Conservation (phyloP, 257 asterid genomes). For the Nicotiana tabacum region DNA sequence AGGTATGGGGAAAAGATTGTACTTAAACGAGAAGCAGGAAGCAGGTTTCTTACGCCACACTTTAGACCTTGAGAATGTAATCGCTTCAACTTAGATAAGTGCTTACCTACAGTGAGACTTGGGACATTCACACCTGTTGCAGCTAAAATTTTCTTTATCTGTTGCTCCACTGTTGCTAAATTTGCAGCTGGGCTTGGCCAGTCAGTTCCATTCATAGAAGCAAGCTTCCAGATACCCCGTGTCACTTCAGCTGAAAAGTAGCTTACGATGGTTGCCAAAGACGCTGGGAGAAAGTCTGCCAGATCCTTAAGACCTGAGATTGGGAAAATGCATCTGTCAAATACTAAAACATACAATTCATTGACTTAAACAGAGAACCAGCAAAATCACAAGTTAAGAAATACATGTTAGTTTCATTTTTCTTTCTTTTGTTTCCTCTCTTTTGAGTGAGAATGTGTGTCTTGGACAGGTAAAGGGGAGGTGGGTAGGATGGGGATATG, state of each 20-base stretch:
- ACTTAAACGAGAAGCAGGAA: neutral
- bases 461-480: neutral
- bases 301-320: conserved; percentile 94
- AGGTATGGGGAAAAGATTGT: neutral
- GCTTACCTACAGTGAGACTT: conserved; percentile 58
- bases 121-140: conserved; percentile 94
- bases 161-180: conserved; percentile 74
- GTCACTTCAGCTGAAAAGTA: conserved; percentile 96
- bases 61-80: neutral
- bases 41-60: neutral
- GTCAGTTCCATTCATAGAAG: conserved; percentile 95
- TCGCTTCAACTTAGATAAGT: conserved; percentile 10
- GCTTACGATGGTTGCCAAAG: conserved; percentile 84
- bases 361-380: neutral
- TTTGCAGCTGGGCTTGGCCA: conserved; percentile 99
- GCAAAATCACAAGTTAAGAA: neutral
- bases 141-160: conserved; percentile 76
- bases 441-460: neutral
- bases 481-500: neutral
- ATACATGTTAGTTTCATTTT: neutral
- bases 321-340: conserved; percentile 5
- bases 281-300: conserved; percentile 96
- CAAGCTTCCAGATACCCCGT: conserved; percentile 95
- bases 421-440: neutral
- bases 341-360: conserved; percentile 12